Evolutionary conservation across 768 basidiomycete genomes (phyloP), one percentile per base, ranked within the genome.

Genomic region (Tylopilus rubrobrunneus): DNA sequence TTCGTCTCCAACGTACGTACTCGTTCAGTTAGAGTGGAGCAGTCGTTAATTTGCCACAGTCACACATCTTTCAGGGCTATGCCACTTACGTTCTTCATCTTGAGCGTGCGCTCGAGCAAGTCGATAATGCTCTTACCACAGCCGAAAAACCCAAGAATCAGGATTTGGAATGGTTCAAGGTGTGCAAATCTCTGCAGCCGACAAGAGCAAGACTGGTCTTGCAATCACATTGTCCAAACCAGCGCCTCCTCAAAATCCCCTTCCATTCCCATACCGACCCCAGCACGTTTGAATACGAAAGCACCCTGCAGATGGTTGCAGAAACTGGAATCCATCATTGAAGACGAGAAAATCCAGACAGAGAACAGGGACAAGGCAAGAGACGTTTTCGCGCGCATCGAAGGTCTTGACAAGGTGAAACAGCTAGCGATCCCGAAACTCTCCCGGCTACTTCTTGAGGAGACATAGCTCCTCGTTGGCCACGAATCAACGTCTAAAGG

Each of bases 211-310:
- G 74, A 94, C 92, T 1, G 93, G 94, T 3, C 78, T 99, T 51
- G 89, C 92, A 34, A 99, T 99, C 67, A 92, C 92, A 0, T 77
- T 99, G 11, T 95, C 92, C n/a, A 98, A 98, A 68, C 96, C 97
- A 98, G 67, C 84, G 96, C 40, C 77, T 99, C 33, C 83, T 97
- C 67, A 98, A 98, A 70, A 98, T 70, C 97, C 97, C 5, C 80
- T 99, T 33, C 82, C 98, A 45, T 98, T 98, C 74, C 97, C 92
- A 94, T 72, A 97, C 96, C 17, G 97, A 99, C 62, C 94, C 97
- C 2, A 94, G 92, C 58, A 93, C 95, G 4, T 94, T 88, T 63
- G 97, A 99, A 73, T 99, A 97, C 66, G 97, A 99, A 70, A 89
- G 87, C 65, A 97, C 95, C 12, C 75, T 97, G 40, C 87, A 88